Evolutionary conservation across 2,329 filamentous ascomycete genomes (phyloP), one percentile per base, ranked within the genome.

Genomic region (Venturia aucupariae): DNA sequence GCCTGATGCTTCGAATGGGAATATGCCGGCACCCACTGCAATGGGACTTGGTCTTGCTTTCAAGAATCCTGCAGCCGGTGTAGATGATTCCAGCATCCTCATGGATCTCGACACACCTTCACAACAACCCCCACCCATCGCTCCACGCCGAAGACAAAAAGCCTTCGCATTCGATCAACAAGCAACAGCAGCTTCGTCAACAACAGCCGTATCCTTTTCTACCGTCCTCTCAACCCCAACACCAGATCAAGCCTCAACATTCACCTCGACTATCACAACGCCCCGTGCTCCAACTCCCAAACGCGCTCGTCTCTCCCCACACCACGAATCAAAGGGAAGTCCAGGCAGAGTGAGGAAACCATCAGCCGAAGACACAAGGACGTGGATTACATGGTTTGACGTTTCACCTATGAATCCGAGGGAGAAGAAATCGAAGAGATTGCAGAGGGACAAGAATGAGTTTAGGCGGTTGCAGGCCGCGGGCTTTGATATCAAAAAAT

Each of bases 381-480:
- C 64, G 19, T 54, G 27, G 61, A 42, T 60, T 13, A 44, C 55
- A 10, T 64, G 61, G 64, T 27, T 57, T 17, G 39, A 39, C n/a
- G 27, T 44, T 8, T 65, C 55, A 15, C 61, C 64, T 19, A 46
- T 55, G 46, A 13, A 24, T 15, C 44, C 54, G n/a, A 54, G 41
- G 38, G 61, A 57, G 27, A 27, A 32, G 19, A 57, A 48, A 19
- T 57, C 65, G 4, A 64, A 69, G 2, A 75, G 64, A 42, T 69
- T 71, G n/a, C 64, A 67, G 62, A 71, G 69, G 65, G 66, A 71
- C 62, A 30, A 69, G 32, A 74, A 72, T 70, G 69, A 77, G 67
- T 65, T 67, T 54, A 75, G 73, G 65, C 68, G 69, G 63, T 74
- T 76, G 44, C 72, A 68, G 65, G 70, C 67, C 46, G 70, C 73